Evolutionary conservation across 1,284 basidiomycete genomes (phyloP).

Genomic region (Xanthoconium separans): DNA sequence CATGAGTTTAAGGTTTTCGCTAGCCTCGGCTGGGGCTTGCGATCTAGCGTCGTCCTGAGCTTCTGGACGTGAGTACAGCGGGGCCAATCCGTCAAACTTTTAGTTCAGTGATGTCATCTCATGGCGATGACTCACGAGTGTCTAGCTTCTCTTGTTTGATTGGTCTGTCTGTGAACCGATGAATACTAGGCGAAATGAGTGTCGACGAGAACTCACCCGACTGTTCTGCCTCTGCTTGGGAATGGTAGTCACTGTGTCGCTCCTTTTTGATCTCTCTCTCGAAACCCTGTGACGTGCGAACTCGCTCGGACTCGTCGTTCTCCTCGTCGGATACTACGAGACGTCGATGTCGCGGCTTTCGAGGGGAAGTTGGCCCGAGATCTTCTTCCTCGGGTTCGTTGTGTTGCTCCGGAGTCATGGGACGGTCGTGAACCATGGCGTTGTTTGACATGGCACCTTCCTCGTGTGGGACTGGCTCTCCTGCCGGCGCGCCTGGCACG

Average conservation of each 20-base stretch:
- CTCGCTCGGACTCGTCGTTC: constrained; percentile 7
- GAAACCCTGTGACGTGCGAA: neutral
- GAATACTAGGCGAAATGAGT: neutral
- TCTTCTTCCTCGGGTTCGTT: constrained; percentile 8
- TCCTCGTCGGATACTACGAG: constrained; percentile 11
- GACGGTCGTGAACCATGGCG: neutral
- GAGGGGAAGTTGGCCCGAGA: neutral
- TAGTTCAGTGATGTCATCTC: neutral
- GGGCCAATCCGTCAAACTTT: neutral
- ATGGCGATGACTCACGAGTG: constrained; percentile 10
- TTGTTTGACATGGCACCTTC: constrained; percentile 2
- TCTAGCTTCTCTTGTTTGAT: constrained; percentile 21
- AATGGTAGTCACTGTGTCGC: neutral
- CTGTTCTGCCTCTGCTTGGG: neutral
- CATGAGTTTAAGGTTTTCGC: constrained; percentile 19
- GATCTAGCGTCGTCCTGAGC: constrained; percentile 1
- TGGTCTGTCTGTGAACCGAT: constrained; percentile 10
- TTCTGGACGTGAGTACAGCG: constrained; percentile 2
- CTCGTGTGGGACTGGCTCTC: neutral
- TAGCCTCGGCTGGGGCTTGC: constrained; percentile 3
- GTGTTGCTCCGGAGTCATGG: neutral
- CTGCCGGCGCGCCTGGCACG: neutral
- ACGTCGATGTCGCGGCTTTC: constrained; percentile 6
- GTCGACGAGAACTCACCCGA: constrained; percentile 7
- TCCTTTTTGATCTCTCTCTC: constrained; percentile 4